These are phyloP conservation scores for Mucor racemosus DNA, from an alignment of 371 early-diverging fungal species.

Conservation along the genomic window DNA sequence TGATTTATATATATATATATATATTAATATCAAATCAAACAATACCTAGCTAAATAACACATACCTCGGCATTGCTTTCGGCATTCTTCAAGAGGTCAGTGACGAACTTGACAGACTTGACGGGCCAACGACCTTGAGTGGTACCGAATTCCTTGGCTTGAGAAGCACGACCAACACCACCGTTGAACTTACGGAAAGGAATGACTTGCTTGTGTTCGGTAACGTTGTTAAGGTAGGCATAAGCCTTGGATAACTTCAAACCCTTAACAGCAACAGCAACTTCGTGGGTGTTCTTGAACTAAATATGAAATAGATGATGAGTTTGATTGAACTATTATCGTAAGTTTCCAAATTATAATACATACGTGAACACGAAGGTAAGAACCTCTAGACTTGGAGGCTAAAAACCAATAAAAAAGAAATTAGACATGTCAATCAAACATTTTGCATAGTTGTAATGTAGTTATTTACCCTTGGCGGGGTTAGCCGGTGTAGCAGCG, in stretches of 20 bases:
- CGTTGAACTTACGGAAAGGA: slow-evolving; percentile 98
- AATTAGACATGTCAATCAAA: slow-evolving; percentile 1
- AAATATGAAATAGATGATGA: background rate
- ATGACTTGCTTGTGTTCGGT: slow-evolving; percentile 97
- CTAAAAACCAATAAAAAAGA: slow-evolving; percentile 9
- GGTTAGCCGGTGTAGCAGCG: slow-evolving; percentile 61
- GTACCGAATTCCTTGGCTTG: slow-evolving; percentile 97
- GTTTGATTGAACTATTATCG: background rate
- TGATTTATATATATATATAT: background rate
- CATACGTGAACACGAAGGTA: slow-evolving; percentile 47
- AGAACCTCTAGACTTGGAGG: slow-evolving; percentile 47
- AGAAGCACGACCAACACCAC: slow-evolving; percentile 97
- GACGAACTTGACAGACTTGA: slow-evolving; percentile 94
- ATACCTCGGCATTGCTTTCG: slow-evolving; percentile 93
- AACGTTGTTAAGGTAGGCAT: slow-evolving; percentile 95
- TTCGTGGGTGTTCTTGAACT: slow-evolving; percentile 98
- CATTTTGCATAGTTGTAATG: background rate
- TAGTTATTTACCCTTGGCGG: slow-evolving; percentile 51
- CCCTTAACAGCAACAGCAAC: slow-evolving; percentile 95
- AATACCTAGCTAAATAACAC: background rate
- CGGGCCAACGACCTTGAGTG: slow-evolving; percentile 99
- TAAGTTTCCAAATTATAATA: background rate
- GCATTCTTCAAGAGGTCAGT: slow-evolving; percentile 97
- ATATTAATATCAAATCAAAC: background rate
- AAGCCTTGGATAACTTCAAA: slow-evolving; percentile 93